A percentile compares a stretch with the other conserved stretches of the same genome.
Conservation (phyloP, 2,329 filamentous ascomycete species). For the Ascochyta viciae-villosae region DNA sequence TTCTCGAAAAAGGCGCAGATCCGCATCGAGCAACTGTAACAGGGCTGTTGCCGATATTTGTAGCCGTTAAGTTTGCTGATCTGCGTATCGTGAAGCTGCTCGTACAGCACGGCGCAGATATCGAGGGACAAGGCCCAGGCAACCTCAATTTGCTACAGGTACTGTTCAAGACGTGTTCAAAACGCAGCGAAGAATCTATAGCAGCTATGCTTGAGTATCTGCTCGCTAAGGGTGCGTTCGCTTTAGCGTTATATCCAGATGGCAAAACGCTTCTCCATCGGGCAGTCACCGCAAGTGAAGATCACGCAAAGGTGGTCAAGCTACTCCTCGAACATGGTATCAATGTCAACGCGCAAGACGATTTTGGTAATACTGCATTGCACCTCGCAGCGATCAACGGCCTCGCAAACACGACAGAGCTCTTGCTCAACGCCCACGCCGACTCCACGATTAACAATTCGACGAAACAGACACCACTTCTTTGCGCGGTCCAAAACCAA, state of each 20-base stretch:
- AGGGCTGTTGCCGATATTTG: conserved; percentile 38
- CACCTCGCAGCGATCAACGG: conserved; percentile 42
- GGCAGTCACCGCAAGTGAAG: conserved; percentile 25
- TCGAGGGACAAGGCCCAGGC: conserved; percentile 30
- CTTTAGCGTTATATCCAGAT: conserved; percentile 31
- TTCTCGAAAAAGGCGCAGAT: conserved; percentile 41
- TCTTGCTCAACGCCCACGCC: conserved; percentile 32
- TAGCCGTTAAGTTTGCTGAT: conserved; percentile 36
- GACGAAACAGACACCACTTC: conserved; percentile 38
- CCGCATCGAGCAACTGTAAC: conserved; percentile 33
- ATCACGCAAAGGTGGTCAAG: conserved; percentile 29
- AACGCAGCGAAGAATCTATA: background rate
- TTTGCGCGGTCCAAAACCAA: conserved; percentile 37
- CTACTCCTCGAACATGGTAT: conserved; percentile 33
- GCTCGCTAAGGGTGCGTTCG: conserved; percentile 35
- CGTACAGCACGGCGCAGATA: conserved; percentile 38
- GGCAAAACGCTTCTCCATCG: conserved; percentile 42
- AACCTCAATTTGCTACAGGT: conserved; percentile 37
- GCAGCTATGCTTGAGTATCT: conserved; percentile 30
- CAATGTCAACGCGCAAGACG: conserved; percentile 32
- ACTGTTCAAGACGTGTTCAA: conserved; percentile 13
- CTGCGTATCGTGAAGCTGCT: conserved; percentile 36
- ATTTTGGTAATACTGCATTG: conserved; percentile 35
- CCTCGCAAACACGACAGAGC: conserved; percentile 25
- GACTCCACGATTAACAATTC: conserved; percentile 32